Evolutionary conservation across 192 early-diverging fungal genomes (phyloP).

Genomic region (Obelidium mucronatum): DNA sequence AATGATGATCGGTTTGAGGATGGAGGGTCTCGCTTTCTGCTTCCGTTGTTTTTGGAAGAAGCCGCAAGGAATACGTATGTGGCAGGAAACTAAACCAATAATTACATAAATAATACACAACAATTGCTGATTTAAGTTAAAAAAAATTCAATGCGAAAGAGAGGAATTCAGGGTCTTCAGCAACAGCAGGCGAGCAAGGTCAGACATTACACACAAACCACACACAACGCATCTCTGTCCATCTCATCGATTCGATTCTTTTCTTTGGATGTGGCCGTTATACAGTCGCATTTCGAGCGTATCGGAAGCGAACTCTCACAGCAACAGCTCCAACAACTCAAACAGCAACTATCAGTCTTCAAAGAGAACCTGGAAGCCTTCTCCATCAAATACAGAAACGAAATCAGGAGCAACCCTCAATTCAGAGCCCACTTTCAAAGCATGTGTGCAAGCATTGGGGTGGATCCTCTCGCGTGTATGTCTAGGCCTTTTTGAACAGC

Average conservation of each 20-base stretch:
- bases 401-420: slow-evolving; percentile 85
- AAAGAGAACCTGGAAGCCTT: slow-evolving; percentile 87
- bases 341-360: slow-evolving; percentile 60
- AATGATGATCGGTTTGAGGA: slow-evolving; percentile 22
- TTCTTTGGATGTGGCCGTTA: no score
- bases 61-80: background rate
- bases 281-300: slow-evolving; percentile 31
- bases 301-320: slow-evolving; percentile 21
- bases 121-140: no score
- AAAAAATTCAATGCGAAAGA: slow-evolving; percentile 16
- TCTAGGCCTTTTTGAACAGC: background rate
- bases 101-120: no score
- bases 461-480: slow-evolving; percentile 89
- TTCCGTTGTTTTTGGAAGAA: slow-evolving; percentile 3
- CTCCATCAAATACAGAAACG: slow-evolving; percentile 82
- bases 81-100: no score
- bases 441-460: slow-evolving; percentile 93
- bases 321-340: slow-evolving; percentile 43
- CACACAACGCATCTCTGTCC: no score
- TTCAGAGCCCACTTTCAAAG: slow-evolving; percentile 91
- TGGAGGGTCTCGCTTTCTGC: slow-evolving; percentile 12
- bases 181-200: background rate
- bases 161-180: slow-evolving; percentile 12
- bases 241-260: no score
- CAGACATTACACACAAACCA: no score